These are phyloP conservation scores for Trapa incisa DNA, from an alignment of 345 rosid species.

Conservation along the genomic window DNA sequence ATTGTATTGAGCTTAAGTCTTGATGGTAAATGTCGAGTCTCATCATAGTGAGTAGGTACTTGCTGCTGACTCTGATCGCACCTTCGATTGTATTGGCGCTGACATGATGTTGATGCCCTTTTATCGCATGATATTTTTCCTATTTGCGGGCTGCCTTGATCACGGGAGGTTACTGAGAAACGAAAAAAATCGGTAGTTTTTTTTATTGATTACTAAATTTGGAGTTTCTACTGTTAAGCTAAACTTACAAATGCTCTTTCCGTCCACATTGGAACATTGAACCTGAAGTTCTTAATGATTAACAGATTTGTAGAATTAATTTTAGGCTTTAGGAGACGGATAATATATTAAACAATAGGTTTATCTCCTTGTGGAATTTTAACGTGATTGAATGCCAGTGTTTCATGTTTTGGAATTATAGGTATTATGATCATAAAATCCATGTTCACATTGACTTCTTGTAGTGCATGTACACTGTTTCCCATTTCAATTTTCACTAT, in stretches of 20 bases:
- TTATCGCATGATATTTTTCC: not conserved
- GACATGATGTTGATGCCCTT: not conserved
- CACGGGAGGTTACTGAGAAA: not conserved
- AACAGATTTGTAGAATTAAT: not conserved
- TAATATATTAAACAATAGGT: not conserved
- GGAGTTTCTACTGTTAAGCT: not conserved
- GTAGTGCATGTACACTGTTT: not conserved
- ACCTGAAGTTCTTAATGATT: not conserved
- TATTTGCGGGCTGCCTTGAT: not conserved
- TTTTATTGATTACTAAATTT: not conserved
- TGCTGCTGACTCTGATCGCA: not conserved
- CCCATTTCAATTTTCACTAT: not conserved
- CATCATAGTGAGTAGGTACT: not conserved
- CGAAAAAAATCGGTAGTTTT: not conserved
- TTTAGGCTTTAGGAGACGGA: not conserved
- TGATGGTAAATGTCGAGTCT: not conserved
- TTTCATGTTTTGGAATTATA: not conserved
- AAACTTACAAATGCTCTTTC: not conserved
- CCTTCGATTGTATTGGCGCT: not conserved
- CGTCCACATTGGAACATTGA: not conserved
- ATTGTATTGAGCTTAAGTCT: not conserved
- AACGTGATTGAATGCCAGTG: not conserved
- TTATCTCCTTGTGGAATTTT: not conserved
- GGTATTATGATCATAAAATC: not conserved
- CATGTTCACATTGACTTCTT: not conserved